Evolutionary conservation across 768 basidiomycete genomes (phyloP).

Genomic region (Auricularia auricula-judae): DNA sequence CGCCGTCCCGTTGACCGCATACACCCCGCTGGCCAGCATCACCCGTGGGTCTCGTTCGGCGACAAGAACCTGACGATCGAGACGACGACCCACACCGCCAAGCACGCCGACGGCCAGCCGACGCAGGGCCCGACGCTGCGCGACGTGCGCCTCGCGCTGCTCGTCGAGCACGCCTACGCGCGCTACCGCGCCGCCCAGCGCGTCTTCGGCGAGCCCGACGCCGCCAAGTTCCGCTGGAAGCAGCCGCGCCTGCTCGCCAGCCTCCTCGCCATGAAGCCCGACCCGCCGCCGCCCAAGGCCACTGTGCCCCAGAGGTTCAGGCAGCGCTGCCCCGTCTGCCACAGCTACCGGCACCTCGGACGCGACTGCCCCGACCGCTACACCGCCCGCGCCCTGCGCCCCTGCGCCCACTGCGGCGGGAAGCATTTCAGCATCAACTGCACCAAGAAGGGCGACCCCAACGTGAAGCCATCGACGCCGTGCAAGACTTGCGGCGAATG

Average conservation of each 20-base stretch:
- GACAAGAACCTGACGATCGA: not conserved
- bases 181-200: not conserved
- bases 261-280: not conserved
- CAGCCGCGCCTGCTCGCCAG: not conserved
- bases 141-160: not conserved
- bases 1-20: not conserved
- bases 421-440: not conserved
- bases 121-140: not conserved
- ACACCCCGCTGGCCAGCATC: not conserved
- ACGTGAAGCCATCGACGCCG: not conserved
- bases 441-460: not conserved
- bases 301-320: not conserved
- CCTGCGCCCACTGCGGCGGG: not conserved
- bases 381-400: not conserved
- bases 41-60: not conserved
- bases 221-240: not conserved
- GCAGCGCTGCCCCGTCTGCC: not conserved
- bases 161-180: not conserved
- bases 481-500: not conserved
- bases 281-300: not conserved
- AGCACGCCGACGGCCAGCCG: not conserved
- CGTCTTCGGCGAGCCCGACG: not conserved
- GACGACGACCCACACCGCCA: not conserved
- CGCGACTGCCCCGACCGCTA: not conserved
- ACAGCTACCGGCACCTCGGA: not conserved